These are phyloP conservation scores for Clonostachys sp. DNA, from an alignment of 2,329 filamentous ascomycete species.

Conservation along the genomic window DNA sequence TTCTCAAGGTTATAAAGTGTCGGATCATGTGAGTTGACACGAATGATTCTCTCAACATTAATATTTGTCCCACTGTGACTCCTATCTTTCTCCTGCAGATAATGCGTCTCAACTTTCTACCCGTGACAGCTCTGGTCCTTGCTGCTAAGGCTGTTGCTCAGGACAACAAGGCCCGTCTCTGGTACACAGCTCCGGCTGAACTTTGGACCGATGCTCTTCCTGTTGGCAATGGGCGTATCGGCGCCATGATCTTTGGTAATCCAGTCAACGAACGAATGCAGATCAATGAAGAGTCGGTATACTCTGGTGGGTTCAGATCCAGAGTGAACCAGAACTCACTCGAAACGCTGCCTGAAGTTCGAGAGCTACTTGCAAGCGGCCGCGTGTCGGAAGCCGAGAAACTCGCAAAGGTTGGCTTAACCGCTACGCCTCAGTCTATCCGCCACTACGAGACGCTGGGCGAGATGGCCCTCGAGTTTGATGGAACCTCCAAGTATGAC, in stretches of 20 bases:
- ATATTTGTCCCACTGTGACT: too few species aligned
- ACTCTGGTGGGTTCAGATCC: conserved; percentile 1
- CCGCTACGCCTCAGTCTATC: conserved; percentile 1
- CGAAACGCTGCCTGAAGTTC: neutral
- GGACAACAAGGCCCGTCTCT: neutral
- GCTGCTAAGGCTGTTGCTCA: too few species aligned
- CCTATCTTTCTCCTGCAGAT: too few species aligned
- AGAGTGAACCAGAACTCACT: conserved; percentile 1
- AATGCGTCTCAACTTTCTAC: too few species aligned
- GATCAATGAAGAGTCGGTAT: conserved; percentile 1
- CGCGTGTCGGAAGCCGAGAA: neutral
- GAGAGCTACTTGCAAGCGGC: neutral
- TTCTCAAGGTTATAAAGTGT: too few species aligned
- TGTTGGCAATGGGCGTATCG: neutral
- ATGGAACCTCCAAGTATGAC: neutral
- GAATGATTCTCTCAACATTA: too few species aligned
- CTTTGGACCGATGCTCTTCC: conserved; percentile 1
- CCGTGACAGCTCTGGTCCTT: too few species aligned
- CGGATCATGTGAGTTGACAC: too few species aligned
- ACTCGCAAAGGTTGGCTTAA: conserved; percentile 1
- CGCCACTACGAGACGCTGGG: conserved; percentile 2
- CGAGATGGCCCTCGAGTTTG: conserved; percentile 1
- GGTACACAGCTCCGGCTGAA: neutral
- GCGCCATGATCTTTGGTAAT: conserved; percentile 1
- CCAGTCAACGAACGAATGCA: conserved; percentile 1